These are phyloP conservation scores for Erodium maritimum DNA, from an alignment of 345 rosid species.

Conservation along the genomic window DNA sequence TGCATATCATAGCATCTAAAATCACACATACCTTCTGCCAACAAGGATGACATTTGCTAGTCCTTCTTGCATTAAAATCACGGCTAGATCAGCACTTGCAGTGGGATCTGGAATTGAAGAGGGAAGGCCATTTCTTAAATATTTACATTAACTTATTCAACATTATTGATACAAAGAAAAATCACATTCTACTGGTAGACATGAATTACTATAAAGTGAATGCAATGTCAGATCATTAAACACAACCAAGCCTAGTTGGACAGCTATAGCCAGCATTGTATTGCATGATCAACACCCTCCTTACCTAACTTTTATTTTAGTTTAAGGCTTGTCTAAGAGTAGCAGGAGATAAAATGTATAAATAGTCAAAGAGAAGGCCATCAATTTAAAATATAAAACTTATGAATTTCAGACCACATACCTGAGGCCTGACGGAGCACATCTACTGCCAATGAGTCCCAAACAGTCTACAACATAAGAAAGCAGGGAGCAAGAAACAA, in stretches of 20 bases:
- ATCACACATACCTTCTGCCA: constrained; percentile 65
- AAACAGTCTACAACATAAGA: constrained; percentile 33
- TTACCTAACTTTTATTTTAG: background rate
- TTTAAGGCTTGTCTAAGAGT: background rate
- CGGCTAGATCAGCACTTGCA: constrained; percentile 90
- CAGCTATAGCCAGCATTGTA: no score
- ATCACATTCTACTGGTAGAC: background rate
- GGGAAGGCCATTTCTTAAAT: background rate
- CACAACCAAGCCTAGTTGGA: background rate
- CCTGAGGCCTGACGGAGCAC: constrained; percentile 83
- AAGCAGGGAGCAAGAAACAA: background rate
- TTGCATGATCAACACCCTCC: background rate
- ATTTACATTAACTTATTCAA: no score
- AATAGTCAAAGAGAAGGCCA: background rate
- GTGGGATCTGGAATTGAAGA: constrained; percentile 50
- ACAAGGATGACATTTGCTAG: constrained; percentile 65
- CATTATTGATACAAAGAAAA: background rate
- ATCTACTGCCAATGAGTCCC: constrained; percentile 90
- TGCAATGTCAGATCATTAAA: background rate
- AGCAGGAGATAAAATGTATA: background rate
- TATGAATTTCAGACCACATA: constrained; percentile 14
- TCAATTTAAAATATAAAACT: background rate
- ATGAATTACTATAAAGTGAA: background rate
- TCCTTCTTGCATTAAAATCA: constrained; percentile 97
- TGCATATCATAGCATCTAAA: no score